Evolutionary conservation across 2,329 filamentous ascomycete species (phyloP), one percentile per base, ranked within the genome.

Genomic region (Alternaria arborescens): DNA sequence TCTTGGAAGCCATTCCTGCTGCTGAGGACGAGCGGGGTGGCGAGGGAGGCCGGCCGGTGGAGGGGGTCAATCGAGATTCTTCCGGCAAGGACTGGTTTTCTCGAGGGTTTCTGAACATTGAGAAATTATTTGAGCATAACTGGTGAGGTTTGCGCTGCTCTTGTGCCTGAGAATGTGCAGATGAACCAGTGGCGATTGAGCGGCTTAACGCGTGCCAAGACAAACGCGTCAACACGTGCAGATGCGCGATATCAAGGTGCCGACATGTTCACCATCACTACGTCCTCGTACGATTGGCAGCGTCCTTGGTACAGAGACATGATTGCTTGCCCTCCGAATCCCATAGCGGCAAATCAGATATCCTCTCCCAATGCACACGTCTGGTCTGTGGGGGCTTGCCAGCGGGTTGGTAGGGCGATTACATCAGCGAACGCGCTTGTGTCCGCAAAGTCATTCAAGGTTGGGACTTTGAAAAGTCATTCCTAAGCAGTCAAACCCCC

Each of bases 91-190:
- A 60, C 32, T 69, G 70, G 60, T 82, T 82, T 60, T 85, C 81
- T 74, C 85, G 79, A 47, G 84, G 84, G 50, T 85, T 87, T 57
- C 84, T 81, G 64, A 87, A 87, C 84, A 87, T 87, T 24, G 51
- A 38, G 4, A 24, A 18, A 5, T 11, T 16, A 34, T 11, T 32
- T 41, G 16, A 41, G 22, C 47, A 52, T 57, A 12, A 8, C 30
- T 26, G 32, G 30, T 20, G 20, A 50, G n/a, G 41, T 28, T 30
- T 28, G 34, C 18, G 42, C 14, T 52, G 46, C 47, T 42, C 36
- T 11, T 22, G 36, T 55, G 34, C 28, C 22, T 47, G 41, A 26
- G 22, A 30, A 28, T 42, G 41, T 30, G n/a, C 41, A 32, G 11
- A 8, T 47, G 20, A 26, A 32, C 28, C 40, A 48, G 58, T 57